These are phyloP conservation scores for Penicillium sp. DNA, from an alignment of 2,329 filamentous ascomycete species.

Conservation along the genomic window DNA sequence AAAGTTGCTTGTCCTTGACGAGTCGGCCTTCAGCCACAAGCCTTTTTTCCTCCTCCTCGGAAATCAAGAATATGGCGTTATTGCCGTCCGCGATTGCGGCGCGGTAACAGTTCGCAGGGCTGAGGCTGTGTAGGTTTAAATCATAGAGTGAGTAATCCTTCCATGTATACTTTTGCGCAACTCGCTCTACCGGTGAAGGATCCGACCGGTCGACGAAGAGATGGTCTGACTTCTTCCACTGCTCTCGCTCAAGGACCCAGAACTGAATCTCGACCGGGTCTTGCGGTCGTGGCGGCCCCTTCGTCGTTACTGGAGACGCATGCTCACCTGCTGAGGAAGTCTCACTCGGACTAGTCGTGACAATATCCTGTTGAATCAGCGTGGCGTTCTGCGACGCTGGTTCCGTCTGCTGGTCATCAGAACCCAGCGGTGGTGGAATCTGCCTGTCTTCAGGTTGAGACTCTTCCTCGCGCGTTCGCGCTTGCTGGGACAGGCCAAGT, in stretches of 20 bases:
- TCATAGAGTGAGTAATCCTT: slow-evolving; percentile 16
- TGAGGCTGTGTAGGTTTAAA: slow-evolving; percentile 3
- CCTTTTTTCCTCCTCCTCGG: neutral
- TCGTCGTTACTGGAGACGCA: too few relatives aligned
- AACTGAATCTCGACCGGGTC: slow-evolving; percentile 7
- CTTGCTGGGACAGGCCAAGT: too few relatives aligned
- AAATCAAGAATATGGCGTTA: slow-evolving; percentile 5
- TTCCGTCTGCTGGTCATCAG: too few relatives aligned
- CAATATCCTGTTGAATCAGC: too few relatives aligned
- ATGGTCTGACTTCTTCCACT: slow-evolving; percentile 11
- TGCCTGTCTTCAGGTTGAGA: too few relatives aligned
- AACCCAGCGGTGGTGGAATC: too few relatives aligned
- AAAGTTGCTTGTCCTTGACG: slow-evolving; percentile 1
- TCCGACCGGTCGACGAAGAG: slow-evolving; percentile 10
- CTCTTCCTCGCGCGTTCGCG: too few relatives aligned
- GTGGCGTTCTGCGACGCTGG: too few relatives aligned
- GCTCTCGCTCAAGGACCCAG: slow-evolving; percentile 12
- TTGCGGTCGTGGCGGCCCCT: too few relatives aligned
- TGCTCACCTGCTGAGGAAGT: too few relatives aligned
- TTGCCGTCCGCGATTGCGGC: neutral
- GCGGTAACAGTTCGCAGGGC: neutral
- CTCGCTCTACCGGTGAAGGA: slow-evolving; percentile 10
- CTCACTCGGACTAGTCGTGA: too few relatives aligned
- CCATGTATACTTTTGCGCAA: slow-evolving; percentile 14
- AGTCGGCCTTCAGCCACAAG: neutral